Conservation (phyloP, 2,329 filamentous ascomycete species). For the Diaporthe australafricana region DNA sequence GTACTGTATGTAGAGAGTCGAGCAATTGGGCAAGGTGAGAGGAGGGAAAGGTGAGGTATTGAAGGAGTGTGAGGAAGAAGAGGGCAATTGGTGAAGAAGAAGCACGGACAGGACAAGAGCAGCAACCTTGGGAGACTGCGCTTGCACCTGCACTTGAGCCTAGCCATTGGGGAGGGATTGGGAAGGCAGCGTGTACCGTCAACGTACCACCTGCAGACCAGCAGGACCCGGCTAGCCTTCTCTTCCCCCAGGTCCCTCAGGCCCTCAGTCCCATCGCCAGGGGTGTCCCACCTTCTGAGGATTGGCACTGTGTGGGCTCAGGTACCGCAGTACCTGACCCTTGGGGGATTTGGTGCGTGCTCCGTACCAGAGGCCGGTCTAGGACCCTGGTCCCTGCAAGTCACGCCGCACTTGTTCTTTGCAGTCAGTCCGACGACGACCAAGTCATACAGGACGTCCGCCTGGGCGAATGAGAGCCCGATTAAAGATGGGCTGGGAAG, state of each 20-base stretch:
- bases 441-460: slow-evolving; percentile 8
- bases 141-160: not conserved
- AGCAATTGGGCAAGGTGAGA: slow-evolving; percentile 23
- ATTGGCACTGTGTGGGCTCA: slow-evolving; percentile 22
- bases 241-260: not conserved
- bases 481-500: slow-evolving; percentile 15
- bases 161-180: not conserved
- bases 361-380: slow-evolving; percentile 8
- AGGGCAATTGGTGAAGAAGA: slow-evolving; percentile 28
- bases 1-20: not conserved
- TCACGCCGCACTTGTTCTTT: slow-evolving; percentile 22
- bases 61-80: slow-evolving; percentile 1
- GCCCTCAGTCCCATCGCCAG: not conserved
- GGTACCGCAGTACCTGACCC: slow-evolving; percentile 22
- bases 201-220: slow-evolving; percentile 20
- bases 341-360: not conserved
- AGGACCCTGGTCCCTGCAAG: slow-evolving; percentile 21
- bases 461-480: slow-evolving; percentile 12
- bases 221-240: slow-evolving; percentile 20
- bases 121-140: slow-evolving; percentile 4
- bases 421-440: slow-evolving; percentile 4
- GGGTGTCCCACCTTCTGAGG: not conserved
- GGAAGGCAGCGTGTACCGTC: slow-evolving; percentile 4
- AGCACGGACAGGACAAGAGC: slow-evolving; percentile 21
- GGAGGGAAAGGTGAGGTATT: not conserved